These are phyloP conservation scores for Trichoderma breve DNA, from an alignment of 2,329 filamentous ascomycete genomes.

Conservation along the genomic window DNA sequence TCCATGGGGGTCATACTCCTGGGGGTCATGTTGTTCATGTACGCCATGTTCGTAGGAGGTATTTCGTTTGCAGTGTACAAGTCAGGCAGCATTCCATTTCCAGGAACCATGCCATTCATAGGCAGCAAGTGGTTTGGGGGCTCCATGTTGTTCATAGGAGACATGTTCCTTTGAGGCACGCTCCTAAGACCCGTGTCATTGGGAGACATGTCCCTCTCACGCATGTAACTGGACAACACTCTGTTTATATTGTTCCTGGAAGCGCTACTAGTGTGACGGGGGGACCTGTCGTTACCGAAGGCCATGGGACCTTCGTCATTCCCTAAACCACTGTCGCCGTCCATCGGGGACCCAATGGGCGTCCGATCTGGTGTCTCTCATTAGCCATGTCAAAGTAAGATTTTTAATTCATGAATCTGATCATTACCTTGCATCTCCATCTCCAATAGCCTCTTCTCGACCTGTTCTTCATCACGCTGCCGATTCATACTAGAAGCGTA, in stretches of 20 bases:
- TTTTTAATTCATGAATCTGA: rapidly evolving
- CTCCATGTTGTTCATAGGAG: background rate
- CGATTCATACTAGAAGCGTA: background rate
- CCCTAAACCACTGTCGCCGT: background rate
- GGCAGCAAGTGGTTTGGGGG: too few relatives aligned
- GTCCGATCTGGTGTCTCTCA: background rate
- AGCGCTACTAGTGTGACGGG: rapidly evolving
- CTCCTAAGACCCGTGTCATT: too few relatives aligned
- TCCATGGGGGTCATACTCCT: background rate
- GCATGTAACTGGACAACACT: background rate
- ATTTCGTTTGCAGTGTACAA: too few relatives aligned
- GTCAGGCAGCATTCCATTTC: too few relatives aligned
- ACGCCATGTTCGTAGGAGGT: too few relatives aligned
- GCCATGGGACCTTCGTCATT: background rate
- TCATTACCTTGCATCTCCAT: background rate
- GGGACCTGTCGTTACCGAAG: too few relatives aligned
- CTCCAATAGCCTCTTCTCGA: rapidly evolving
- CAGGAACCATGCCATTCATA: too few relatives aligned
- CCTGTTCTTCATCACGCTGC: background rate
- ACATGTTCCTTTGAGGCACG: background rate
- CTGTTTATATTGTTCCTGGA: background rate
- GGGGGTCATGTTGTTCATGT: background rate
- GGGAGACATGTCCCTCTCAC: too few relatives aligned
- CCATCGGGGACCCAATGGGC: too few relatives aligned
- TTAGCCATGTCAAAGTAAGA: background rate